Conservation (phyloP, 305 asterid species). For the Solanum hybrid region DNA sequence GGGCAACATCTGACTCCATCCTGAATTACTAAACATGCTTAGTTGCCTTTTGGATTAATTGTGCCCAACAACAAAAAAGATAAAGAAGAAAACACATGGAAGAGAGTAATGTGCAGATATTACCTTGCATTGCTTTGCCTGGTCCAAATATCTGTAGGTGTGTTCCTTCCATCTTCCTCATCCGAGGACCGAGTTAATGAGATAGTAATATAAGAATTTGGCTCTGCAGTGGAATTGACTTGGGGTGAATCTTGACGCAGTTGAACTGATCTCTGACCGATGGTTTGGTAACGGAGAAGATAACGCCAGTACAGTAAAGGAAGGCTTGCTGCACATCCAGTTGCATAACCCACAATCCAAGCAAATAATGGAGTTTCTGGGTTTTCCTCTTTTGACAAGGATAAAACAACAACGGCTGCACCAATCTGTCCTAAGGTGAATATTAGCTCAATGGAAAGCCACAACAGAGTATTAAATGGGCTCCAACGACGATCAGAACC, state of each 20-base stretch:
- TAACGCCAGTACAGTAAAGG: conserved; percentile 37
- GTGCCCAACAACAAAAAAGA: not conserved
- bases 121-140: conserved; percentile 29
- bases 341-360: conserved; percentile 40
- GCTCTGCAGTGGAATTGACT: conserved; percentile 22
- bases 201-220: conserved; percentile 33
- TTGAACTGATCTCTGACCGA: conserved; percentile 17
- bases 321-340: conserved; percentile 33
- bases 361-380: conserved; percentile 38
- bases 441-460: conserved; percentile 33
- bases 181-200: conserved; percentile 32
- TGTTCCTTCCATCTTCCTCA: conserved; percentile 19
- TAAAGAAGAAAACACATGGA: not conserved
- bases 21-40: not conserved
- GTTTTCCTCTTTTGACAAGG: conserved; percentile 26
- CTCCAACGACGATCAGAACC: conserved; percentile 33
- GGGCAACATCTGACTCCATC: not conserved
- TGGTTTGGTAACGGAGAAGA: conserved; percentile 18
- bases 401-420: conserved; percentile 33
- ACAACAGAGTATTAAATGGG: conserved; percentile 26
- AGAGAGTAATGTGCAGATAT: not conserved
- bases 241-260: conserved; percentile 20
- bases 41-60: not conserved
- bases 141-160: conserved; percentile 16
- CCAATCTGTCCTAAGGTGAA: conserved; percentile 30